Conservation (phyloP, 495 filamentous ascomycete genomes). For the Podospora appendiculata region DNA sequence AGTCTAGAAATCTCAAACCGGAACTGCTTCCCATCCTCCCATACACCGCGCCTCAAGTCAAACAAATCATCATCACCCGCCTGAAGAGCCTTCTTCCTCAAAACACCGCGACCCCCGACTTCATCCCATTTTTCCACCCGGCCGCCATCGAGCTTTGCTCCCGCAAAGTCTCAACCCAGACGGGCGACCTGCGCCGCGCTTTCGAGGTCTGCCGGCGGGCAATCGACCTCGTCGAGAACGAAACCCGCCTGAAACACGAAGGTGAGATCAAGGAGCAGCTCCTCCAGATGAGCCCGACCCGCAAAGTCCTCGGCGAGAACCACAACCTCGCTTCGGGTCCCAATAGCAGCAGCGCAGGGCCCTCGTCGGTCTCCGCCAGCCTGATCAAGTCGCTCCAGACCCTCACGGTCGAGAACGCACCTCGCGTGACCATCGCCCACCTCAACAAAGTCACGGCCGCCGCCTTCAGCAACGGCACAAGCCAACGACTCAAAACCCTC, state of each 20-base stretch:
- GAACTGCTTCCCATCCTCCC: slow-evolving; percentile 86
- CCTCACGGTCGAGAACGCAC: slow-evolving; percentile 68
- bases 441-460: slow-evolving; percentile 82
- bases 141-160: slow-evolving; percentile 87
- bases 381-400: slow-evolving; percentile 43
- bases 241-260: slow-evolving; percentile 61
- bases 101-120: slow-evolving; percentile 41
- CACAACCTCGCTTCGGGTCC: slow-evolving; percentile 37
- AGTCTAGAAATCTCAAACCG: slow-evolving; percentile 84
- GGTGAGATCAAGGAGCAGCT: slow-evolving; percentile 43
- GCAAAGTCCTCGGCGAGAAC: slow-evolving; percentile 37
- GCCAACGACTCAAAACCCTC: slow-evolving; percentile 72
- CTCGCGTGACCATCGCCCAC: slow-evolving; percentile 81
- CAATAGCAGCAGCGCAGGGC: slow-evolving; percentile 24
- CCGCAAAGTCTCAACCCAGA: slow-evolving; percentile 88
- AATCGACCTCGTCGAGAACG: slow-evolving; percentile 80
- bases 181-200: slow-evolving; percentile 88
- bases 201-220: slow-evolving; percentile 90
- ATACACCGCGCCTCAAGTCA: slow-evolving; percentile 85
- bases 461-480: slow-evolving; percentile 76
- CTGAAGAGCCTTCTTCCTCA: slow-evolving; percentile 61
- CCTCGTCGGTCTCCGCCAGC: slow-evolving; percentile 18
- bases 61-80: slow-evolving; percentile 73
- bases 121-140: slow-evolving; percentile 84
- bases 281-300: slow-evolving; percentile 37